Conservation (phyloP, 306 rosid genomes). For the Ammopiptanthus mongolicus region DNA sequence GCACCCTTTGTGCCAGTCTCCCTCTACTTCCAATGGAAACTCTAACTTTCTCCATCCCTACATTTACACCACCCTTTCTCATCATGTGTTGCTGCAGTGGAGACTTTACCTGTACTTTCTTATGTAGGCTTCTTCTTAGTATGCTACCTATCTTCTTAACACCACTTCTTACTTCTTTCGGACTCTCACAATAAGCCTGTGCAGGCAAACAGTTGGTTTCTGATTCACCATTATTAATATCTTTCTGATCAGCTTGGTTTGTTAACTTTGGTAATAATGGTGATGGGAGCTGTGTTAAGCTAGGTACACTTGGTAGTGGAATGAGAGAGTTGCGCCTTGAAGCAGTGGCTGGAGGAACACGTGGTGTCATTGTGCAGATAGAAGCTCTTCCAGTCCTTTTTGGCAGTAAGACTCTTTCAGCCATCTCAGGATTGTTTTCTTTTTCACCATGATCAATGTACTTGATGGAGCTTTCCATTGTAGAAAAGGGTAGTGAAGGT, state of each 20-base stretch:
- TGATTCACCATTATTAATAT: slow-evolving; percentile 35
- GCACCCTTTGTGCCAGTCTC: slow-evolving; percentile 54
- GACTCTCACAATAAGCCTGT: slow-evolving; percentile 62
- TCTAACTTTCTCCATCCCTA: slow-evolving; percentile 85
- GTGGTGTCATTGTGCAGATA: slow-evolving; percentile 54
- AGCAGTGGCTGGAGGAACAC: slow-evolving; percentile 40
- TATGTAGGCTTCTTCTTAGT: slow-evolving; percentile 71
- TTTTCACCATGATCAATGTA: slow-evolving; percentile 62
- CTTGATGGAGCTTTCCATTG: slow-evolving; percentile 50
- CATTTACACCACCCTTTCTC: slow-evolving; percentile 72
- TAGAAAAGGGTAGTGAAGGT: slow-evolving; percentile 41
- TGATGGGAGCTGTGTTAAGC: slow-evolving; percentile 42
- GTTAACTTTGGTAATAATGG: slow-evolving; percentile 40
- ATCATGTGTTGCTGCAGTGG: slow-evolving; percentile 70
- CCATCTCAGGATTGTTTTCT: slow-evolving; percentile 77
- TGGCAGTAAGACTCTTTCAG: slow-evolving; percentile 44
- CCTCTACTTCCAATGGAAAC: slow-evolving; percentile 87
- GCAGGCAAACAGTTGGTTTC: slow-evolving; percentile 41
- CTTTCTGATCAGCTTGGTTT: slow-evolving; percentile 43
- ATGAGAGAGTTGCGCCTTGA: slow-evolving; percentile 86
- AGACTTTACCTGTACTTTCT: slow-evolving; percentile 57
- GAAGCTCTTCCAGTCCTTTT: slow-evolving; percentile 77
- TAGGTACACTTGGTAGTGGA: slow-evolving; percentile 62
- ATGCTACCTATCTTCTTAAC: slow-evolving; percentile 62
- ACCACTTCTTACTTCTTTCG: slow-evolving; percentile 54